Evolutionary conservation across 192 early-diverging fungal genomes (phyloP).

Genomic region (Dimargaris verticillata): DNA sequence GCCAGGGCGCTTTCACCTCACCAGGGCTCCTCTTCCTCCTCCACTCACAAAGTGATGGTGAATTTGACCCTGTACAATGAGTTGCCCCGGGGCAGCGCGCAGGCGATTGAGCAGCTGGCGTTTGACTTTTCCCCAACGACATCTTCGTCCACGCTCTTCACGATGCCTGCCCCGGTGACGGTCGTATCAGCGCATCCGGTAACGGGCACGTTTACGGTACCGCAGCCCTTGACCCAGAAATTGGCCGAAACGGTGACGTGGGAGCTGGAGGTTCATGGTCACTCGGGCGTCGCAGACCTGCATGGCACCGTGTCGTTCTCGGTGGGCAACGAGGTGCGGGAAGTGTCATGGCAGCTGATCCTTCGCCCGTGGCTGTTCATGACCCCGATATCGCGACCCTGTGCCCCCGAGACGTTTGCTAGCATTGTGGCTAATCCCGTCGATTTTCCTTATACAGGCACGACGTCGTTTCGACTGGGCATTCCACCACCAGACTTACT

Average conservation of each 20-base stretch:
- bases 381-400: not conserved
- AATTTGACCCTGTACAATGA: not conserved
- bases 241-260: not conserved
- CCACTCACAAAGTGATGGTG: slow-evolving; percentile 6
- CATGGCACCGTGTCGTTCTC: not conserved
- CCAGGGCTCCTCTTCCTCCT: no score
- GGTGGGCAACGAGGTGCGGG: not conserved
- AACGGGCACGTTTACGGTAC: not conserved
- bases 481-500: slow-evolving; percentile 24
- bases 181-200: slow-evolving; percentile 2
- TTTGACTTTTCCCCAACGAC: not conserved
- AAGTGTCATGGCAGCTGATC: not conserved
- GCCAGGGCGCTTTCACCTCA: no score
- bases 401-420: slow-evolving; percentile 2
- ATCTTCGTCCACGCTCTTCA: not conserved
- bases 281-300: not conserved
- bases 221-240: not conserved
- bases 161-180: slow-evolving; percentile 3
- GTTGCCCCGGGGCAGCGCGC: not conserved
- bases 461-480: slow-evolving; percentile 18
- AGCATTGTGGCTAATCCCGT: slow-evolving; percentile 7
- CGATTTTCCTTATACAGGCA: slow-evolving; percentile 9
- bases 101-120: not conserved
- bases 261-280: slow-evolving; percentile 3
- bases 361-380: slow-evolving; percentile 1